Evolutionary conservation across 2,329 filamentous ascomycete genomes (phyloP).

Genomic region (Annulohypoxylon truncatum): DNA sequence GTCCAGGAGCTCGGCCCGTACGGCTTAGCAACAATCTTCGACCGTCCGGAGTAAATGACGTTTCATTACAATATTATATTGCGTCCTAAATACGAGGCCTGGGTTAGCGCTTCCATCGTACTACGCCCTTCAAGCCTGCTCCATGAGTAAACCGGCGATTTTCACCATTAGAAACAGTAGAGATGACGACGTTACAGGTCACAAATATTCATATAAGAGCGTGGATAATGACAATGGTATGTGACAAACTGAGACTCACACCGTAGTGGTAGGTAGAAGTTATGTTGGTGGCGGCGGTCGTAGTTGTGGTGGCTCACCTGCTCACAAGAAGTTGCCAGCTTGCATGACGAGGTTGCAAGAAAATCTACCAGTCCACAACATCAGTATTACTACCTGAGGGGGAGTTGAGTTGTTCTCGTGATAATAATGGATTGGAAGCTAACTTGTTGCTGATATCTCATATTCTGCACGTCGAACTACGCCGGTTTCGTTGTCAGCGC

Average conservation of each 20-base stretch:
- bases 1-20: slow-evolving; percentile 10
- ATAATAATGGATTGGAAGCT: neutral
- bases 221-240: neutral
- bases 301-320: neutral
- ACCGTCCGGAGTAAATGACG: neutral
- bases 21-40: neutral
- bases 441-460: neutral
- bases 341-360: neutral
- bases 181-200: slow-evolving; percentile 1
- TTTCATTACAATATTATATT: neutral
- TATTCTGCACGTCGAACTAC: neutral
- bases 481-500: neutral
- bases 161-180: neutral
- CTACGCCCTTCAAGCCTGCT: neutral
- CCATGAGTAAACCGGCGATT: neutral
- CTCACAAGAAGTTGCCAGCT: neutral
- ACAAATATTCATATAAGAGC: neutral
- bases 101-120: neutral
- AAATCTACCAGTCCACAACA: neutral
- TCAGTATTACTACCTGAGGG: neutral
- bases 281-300: neutral
- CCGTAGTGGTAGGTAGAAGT: neutral
- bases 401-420: neutral
- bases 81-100: neutral
- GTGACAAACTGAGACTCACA: neutral